Evolutionary conservation across 75 land plant species (phyloP).

Genomic region (Larix kaempferi): DNA sequence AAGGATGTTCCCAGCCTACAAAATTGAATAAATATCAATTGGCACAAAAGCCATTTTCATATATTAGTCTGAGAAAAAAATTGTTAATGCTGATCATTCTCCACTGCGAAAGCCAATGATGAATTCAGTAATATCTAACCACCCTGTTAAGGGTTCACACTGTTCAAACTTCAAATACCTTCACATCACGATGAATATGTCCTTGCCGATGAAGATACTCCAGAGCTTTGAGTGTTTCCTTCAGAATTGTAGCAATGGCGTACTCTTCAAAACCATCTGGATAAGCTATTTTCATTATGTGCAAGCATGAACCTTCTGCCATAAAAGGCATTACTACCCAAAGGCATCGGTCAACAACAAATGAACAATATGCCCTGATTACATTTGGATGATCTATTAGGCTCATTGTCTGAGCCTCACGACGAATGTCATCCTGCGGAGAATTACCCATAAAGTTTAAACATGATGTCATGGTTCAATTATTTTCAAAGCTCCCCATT

Average conservation of each 20-base stretch:
- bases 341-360: slow-evolving; percentile 81
- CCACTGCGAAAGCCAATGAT: not conserved
- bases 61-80: not conserved
- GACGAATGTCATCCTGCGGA: slow-evolving; percentile 86
- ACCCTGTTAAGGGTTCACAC: not conserved
- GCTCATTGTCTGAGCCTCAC: slow-evolving; percentile 97
- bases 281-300: slow-evolving; percentile 93
- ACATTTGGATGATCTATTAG: slow-evolving; percentile 95
- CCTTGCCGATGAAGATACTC: slow-evolving; percentile 96
- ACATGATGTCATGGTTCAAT: not conserved
- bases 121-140: not conserved
- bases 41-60: not conserved
- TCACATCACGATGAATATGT: slow-evolving; percentile 99
- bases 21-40: not conserved
- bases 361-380: slow-evolving; percentile 89
- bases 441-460: not conserved
- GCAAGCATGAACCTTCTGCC: slow-evolving; percentile 98
- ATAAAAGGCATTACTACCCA: slow-evolving; percentile 99
- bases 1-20: slow-evolving; percentile 89
- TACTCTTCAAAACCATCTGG: slow-evolving; percentile 95
- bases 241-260: slow-evolving; percentile 79
- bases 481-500: not conserved
- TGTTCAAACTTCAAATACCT: slow-evolving; percentile 39
- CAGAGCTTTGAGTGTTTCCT: slow-evolving; percentile 89
- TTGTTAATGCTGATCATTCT: not conserved